These are phyloP conservation scores for Globisporangium cylindrosporum DNA, from an alignment of 352 stramenopile species.

Conservation along the genomic window DNA sequence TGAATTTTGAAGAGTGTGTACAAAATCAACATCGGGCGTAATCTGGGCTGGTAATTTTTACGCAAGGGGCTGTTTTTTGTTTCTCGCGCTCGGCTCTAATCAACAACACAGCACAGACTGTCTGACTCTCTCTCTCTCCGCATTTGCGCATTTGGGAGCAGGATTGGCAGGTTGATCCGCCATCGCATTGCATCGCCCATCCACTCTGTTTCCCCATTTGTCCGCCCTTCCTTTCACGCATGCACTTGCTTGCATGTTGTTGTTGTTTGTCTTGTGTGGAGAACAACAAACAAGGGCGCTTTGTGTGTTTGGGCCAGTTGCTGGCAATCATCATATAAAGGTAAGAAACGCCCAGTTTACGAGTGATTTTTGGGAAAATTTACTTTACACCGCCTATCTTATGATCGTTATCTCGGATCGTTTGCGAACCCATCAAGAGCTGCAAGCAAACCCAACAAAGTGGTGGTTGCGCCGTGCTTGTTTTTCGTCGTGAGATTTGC, in stretches of 20 bases:
- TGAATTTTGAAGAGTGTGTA: neutral
- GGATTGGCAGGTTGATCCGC: neutral
- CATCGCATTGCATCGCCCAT: neutral
- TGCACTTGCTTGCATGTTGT: neutral
- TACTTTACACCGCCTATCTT: neutral
- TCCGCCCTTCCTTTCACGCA: neutral
- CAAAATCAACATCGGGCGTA: neutral
- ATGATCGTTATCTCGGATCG: neutral
- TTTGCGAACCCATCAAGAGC: neutral
- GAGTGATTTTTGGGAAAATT: neutral
- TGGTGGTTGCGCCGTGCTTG: neutral
- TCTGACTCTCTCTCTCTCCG: neutral
- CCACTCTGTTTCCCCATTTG: neutral
- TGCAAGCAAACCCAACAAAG: neutral
- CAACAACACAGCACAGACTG: neutral
- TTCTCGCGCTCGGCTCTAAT: neutral
- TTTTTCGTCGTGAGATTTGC: neutral
- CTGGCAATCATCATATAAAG: neutral
- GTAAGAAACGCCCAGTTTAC: neutral
- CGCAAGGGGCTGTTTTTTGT: neutral
- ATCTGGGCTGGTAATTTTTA: conserved; percentile 1
- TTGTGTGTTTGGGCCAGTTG: neutral
- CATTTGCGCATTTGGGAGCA: neutral
- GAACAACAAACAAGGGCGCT: neutral
- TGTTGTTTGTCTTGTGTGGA: neutral